Evolutionary conservation across 371 early-diverging fungal genomes (phyloP), one percentile per base, ranked within the genome.

Genomic region (Basidiobolus meristosporus): DNA sequence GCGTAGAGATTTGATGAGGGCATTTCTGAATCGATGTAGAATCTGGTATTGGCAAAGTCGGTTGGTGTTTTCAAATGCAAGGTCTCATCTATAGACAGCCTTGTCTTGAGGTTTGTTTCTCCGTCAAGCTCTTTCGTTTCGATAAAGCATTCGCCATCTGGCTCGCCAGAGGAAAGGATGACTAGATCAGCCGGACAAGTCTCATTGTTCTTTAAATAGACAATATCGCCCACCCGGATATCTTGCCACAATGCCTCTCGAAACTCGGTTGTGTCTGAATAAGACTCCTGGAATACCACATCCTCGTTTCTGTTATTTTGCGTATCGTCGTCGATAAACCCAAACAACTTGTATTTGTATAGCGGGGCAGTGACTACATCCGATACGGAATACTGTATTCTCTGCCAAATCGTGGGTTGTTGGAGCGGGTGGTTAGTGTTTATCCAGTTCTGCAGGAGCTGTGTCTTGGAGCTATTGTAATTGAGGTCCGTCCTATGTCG

Each of bases 51-150:
- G n/a, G 63, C 46, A 49, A 73, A 77, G 11, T 77, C 79, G 11
- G 53, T 51, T 7, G 77, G 65, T 0, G 68, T 64, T 30, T 68
- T 63, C 33, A 77, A 55, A 44, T 76, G 59, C 12, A 59, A 55
- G 0, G 74, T 68, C 20, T 80, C 77, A 10, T 58, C 58, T 12
- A 80, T 30, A 20, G 73, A 53, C 11, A 56, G 47, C 14, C 84
- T 65, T 18, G 77, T 65, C 57, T 96, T 96, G n/a, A 95, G 60
- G 50, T 93, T 92, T 14, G 88, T 87, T 56, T 98, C 98, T 15
- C 98, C 98, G 56, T 98, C 95, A 36, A 98, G 52, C 53, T 88
- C 87, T 46, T 83, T 85, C 3, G 95, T 95, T 50, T 95, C 95
- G 11, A 95, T 71, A 59, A 70, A 95, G 51, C 85, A 87, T 9